These are phyloP conservation scores for Heterobasidion occidentale DNA, from an alignment of 1,284 basidiomycete genomes.

Conservation along the genomic window DNA sequence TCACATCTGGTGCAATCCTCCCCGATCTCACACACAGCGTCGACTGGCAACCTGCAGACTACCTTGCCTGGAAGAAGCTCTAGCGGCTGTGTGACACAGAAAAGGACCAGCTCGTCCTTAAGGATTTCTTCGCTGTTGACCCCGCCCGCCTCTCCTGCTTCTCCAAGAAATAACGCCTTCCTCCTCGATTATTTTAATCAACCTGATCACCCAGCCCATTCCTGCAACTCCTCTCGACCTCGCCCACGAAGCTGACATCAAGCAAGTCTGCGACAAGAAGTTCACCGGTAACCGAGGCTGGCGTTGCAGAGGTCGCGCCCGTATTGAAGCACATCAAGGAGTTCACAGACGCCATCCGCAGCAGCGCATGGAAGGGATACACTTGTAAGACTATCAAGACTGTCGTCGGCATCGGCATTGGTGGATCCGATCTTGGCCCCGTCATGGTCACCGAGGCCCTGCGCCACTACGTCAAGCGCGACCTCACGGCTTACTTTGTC, in stretches of 20 bases:
- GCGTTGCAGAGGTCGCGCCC: slow-evolving; percentile 75
- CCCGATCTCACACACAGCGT: background rate
- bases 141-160: slow-evolving; percentile 82
- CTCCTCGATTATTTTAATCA: slow-evolving; percentile 97
- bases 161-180: slow-evolving; percentile 79
- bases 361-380: slow-evolving; percentile 92
- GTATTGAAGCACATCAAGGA: slow-evolving; percentile 90
- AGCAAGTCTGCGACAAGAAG: slow-evolving; percentile 87
- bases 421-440: slow-evolving; percentile 95
- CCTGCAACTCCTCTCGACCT: slow-evolving; percentile 72
- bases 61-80: slow-evolving; percentile 87
- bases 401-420: slow-evolving; percentile 98
- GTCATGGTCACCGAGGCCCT: slow-evolving; percentile 99
- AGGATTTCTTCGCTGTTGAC: slow-evolving; percentile 88
- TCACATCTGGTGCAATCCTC: background rate
- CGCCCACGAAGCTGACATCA: slow-evolving; percentile 81
- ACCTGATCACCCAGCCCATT: slow-evolving; percentile 86
- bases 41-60: slow-evolving; percentile 44
- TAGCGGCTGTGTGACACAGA: slow-evolving; percentile 79
- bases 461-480: slow-evolving; percentile 87
- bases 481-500: slow-evolving; percentile 85
- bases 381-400: slow-evolving; percentile 92
- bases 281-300: slow-evolving; percentile 83
- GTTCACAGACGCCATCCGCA: slow-evolving; percentile 83
- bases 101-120: slow-evolving; percentile 72